Percentiles rank a stretch among this genome's conserved stretches.
These are phyloP conservation scores for Phytophthora aleatoria DNA, from an alignment of 352 stramenopile genomes.

Conservation along the genomic window DNA sequence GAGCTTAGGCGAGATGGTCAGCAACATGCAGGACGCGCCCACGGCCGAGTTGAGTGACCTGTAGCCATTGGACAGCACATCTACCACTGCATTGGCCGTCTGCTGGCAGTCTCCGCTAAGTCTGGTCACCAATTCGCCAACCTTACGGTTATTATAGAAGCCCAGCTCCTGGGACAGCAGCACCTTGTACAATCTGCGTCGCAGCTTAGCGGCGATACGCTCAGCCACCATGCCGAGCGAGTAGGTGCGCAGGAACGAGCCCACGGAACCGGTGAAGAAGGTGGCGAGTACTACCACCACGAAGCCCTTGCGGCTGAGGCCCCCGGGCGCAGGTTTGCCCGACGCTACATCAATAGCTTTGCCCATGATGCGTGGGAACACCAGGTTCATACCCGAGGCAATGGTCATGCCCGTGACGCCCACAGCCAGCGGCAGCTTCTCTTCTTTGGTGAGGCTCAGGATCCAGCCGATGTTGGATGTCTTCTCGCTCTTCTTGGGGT, in stretches of 20 bases:
- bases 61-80: constrained; percentile 87
- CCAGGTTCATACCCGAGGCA: constrained; percentile 87
- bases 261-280: constrained; percentile 83
- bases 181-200: constrained; percentile 72
- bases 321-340: constrained; percentile 68
- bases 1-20: constrained; percentile 89
- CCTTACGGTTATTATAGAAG: constrained; percentile 85
- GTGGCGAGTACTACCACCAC: constrained; percentile 84
- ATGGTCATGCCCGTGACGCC: constrained; percentile 84
- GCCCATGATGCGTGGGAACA: constrained; percentile 90
- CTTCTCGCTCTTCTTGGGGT: constrained; percentile 10
- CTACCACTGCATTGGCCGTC: constrained; percentile 88
- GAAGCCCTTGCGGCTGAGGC: constrained; percentile 85
- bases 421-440: constrained; percentile 65
- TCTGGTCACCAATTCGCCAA: constrained; percentile 87
- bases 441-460: constrained; percentile 64
- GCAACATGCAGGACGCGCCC: constrained; percentile 87
- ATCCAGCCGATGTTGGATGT: constrained; percentile 72
- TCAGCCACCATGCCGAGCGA: constrained; percentile 90
- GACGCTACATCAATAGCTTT: constrained; percentile 88
- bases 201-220: constrained; percentile 81
- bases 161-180: constrained; percentile 82
- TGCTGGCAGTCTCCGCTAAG: constrained; percentile 89
- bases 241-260: constrained; percentile 89
- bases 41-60: constrained; percentile 89